Conservation (phyloP, 2,329 filamentous ascomycete species). For the Aspergillus sp. region DNA sequence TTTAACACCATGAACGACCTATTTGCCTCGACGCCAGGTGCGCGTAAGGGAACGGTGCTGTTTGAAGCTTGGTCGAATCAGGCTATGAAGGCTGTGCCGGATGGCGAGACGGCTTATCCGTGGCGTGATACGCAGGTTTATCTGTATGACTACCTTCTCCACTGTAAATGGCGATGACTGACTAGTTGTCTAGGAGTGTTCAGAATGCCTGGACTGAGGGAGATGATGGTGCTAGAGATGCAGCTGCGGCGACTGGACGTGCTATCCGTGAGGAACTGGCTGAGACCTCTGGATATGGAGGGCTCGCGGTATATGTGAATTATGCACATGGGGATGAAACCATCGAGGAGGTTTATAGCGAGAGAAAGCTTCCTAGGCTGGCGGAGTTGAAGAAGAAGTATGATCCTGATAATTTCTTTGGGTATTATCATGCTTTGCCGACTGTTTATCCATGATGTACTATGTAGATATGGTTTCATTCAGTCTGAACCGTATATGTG, state of each 20-base stretch:
- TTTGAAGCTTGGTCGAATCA: background rate
- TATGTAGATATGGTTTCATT: background rate
- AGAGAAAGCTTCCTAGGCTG: background rate
- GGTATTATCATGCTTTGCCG: background rate
- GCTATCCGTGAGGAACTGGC: background rate
- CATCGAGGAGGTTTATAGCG: background rate
- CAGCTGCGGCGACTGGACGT: background rate
- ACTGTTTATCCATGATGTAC: background rate
- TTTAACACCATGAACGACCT: background rate
- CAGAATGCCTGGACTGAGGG: background rate
- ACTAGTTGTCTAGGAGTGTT: background rate
- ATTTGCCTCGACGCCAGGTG: background rate
- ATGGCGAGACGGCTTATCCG: background rate
- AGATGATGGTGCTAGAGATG: background rate
- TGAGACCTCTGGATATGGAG: background rate
- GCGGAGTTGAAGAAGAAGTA: background rate
- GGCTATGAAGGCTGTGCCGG: background rate
- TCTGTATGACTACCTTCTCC: background rate
- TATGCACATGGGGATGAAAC: constrained; percentile 3
- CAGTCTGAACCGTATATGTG: too few relatives aligned
- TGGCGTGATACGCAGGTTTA: background rate
- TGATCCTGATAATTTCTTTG: background rate
- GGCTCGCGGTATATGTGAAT: background rate
- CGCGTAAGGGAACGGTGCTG: background rate
- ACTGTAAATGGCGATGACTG: background rate